Percentiles rank a stretch among this genome's conserved stretches.
Conservation (phyloP, 169 alveolate genomes). For the Eimeria falciformis region DNA sequence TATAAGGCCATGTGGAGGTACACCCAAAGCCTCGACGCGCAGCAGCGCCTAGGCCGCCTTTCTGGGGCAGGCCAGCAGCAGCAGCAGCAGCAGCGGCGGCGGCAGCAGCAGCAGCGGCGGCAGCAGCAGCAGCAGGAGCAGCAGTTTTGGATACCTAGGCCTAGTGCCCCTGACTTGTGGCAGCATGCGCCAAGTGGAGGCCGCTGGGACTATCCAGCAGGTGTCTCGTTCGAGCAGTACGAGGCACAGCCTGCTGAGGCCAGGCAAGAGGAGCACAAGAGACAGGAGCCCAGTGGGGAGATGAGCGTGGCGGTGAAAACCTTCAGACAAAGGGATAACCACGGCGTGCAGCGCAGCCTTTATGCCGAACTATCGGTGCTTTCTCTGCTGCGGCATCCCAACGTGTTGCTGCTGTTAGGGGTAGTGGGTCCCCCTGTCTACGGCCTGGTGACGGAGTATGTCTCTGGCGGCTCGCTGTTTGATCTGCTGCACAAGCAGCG, state of each 20-base stretch:
- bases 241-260: too few relatives aligned
- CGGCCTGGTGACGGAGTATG: constrained; percentile 90
- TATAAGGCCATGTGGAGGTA: constrained; percentile 85
- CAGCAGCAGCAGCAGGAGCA: not conserved
- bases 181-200: not conserved
- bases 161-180: not conserved
- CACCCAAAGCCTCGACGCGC: constrained; percentile 79
- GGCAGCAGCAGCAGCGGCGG: not conserved
- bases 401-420: constrained; percentile 87
- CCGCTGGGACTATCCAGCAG: not conserved
- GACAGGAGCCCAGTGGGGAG: constrained; percentile 34
- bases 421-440: constrained; percentile 85
- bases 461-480: constrained; percentile 84
- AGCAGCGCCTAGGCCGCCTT: not conserved
- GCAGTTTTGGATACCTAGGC: not conserved
- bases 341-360: constrained; percentile 77
- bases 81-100: constrained; percentile 80
- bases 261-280: not conserved
- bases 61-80: constrained; percentile 56
- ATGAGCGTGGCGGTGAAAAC: constrained; percentile 73
- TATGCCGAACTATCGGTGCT: constrained; percentile 86
- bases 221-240: not conserved
- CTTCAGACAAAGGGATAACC: constrained; percentile 63
- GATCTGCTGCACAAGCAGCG: constrained; percentile 85
- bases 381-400: constrained; percentile 88